These are phyloP conservation scores for Daldinia caldariorum DNA, from an alignment of 495 filamentous ascomycete species.

Conservation along the genomic window DNA sequence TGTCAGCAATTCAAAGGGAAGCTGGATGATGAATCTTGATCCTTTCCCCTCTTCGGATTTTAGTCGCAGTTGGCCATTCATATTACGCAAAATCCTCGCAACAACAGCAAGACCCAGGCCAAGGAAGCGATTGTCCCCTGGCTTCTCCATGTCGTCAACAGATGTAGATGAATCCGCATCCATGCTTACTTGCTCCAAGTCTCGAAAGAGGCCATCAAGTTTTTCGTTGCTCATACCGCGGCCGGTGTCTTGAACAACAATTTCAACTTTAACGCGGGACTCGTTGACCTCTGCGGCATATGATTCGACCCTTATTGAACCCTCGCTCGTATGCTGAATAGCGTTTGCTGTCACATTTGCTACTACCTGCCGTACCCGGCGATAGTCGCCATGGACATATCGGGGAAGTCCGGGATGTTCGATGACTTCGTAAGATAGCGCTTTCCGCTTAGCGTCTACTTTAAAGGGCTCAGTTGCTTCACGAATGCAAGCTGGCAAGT, in stretches of 20 bases:
- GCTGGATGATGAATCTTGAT: constrained; percentile 78
- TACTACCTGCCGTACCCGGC: constrained; percentile 80
- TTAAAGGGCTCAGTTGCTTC: constrained; percentile 81
- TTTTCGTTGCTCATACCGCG: constrained; percentile 77
- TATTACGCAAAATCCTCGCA: constrained; percentile 83
- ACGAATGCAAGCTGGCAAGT: constrained; percentile 73
- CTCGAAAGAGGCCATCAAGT: constrained; percentile 81
- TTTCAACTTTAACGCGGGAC: constrained; percentile 69
- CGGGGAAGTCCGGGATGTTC: constrained; percentile 75
- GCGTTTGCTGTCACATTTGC: constrained; percentile 88
- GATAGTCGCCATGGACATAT: constrained; percentile 80
- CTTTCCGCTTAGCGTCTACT: constrained; percentile 79
- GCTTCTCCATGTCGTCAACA: constrained; percentile 44
- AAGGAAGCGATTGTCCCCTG: constrained; percentile 60
- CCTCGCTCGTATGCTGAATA: constrained; percentile 79
- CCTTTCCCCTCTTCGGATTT: constrained; percentile 90
- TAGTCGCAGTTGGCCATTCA: constrained; percentile 88
- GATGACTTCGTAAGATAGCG: constrained; percentile 72
- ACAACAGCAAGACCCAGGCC: constrained; percentile 90
- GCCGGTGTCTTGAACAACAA: constrained; percentile 82
- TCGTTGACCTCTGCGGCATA: constrained; percentile 59
- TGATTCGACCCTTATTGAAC: constrained; percentile 76
- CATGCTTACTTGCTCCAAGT: constrained; percentile 85
- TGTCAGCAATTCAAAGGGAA: constrained; percentile 72
- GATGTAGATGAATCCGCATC: constrained; percentile 59